Percentiles rank a stretch among this genome's conserved stretches.
phyloP scores from a whole-genome alignment of 2,329 filamentous ascomycete genomes.

The Ophiocordyceps camponoti-leonardi region DNA sequence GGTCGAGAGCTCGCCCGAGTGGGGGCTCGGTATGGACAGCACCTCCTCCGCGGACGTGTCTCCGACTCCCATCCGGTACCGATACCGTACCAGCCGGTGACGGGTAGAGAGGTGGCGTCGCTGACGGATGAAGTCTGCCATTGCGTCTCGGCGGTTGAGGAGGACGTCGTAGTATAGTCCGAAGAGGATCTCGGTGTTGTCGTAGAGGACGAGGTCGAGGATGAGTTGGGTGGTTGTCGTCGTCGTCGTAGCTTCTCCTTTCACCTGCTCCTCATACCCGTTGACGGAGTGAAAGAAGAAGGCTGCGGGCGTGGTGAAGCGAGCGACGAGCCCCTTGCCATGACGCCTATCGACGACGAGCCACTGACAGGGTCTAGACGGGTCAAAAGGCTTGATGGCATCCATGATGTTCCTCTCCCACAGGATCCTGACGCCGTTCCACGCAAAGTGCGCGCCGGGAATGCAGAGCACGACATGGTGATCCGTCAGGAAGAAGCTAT shows the following conservation, averaged over 20 bases:
- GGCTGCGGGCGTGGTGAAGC: conserved; percentile 47
- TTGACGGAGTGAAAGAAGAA: conserved; percentile 75
- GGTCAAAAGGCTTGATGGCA: conserved; percentile 46
- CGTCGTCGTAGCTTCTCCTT: conserved; percentile 14
- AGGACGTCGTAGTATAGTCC: conserved; percentile 55
- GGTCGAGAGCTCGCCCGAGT: conserved; percentile 45
- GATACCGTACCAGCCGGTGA: conserved; percentile 24
- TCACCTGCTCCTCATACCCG: conserved; percentile 44
- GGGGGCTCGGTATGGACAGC: conserved; percentile 31
- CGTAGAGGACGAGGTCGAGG: conserved; percentile 48
- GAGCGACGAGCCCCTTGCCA: conserved; percentile 47
- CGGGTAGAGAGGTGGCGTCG: conserved; percentile 18
- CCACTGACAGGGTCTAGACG: conserved; percentile 43
- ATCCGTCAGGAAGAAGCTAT: conserved; percentile 60
- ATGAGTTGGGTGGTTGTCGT: conserved; percentile 28
- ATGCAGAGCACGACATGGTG: conserved; percentile 59
- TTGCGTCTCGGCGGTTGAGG: conserved; percentile 30
- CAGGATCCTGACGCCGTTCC: conserved; percentile 39
- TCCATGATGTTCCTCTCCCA: conserved; percentile 53
- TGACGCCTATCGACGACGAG: conserved; percentile 52
- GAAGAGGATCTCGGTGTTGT: conserved; percentile 46
- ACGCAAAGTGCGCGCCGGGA: conserved; percentile 44
- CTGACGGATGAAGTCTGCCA: conserved; percentile 23
- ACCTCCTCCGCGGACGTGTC: conserved; percentile 14
- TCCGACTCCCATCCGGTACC: conserved; percentile 18